Base-by-base conservation (phyloP, 306 rosid species). In the Canavalia ensiformis region DNA sequence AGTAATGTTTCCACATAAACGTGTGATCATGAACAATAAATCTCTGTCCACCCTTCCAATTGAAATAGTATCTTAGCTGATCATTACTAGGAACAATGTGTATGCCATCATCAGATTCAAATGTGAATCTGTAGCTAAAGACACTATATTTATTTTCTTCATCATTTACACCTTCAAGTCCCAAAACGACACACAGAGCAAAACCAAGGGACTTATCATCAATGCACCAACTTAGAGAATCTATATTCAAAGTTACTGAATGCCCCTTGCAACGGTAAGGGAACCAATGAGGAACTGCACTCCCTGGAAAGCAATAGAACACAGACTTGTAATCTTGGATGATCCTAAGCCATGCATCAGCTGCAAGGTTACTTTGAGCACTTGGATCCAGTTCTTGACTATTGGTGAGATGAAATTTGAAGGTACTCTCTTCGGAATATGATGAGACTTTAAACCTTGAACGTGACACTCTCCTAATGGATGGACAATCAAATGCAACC, bases 231-330 rank as follows among this genome's bases (percentile, higher is more conserved):
- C 12, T 31, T 13, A 0, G 39, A 67, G 65, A 82, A 58, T 41
- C 18, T 34, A 1, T 29, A 28, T 75, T 30, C 45, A 75, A 2
- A 1, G 77, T 57, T 8, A 82, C 60, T 11, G 59, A 76, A 29
- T 5, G 28, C 18, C 86, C 82, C 33, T 51, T 1, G 12, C 45
- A 2, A 0, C 67, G 34, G 60, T 10, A 18, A 69, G 68, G 78
- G 45, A 82, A 76, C 86, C 82, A 69, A 1, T 29, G 3, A 69
- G 86, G 86, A 82, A 82, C 58, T 68, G 4, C 74, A 76, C 44
- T 68, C 58, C 86, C 86, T n/a, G 86, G 86, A 76, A 76, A 82
- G 42, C 82, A 76, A 9, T 11, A 82, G 41, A 41, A 59, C 51
- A 76, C 68, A 50, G 31, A 49, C 44, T 5, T 59, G 13, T 68